Evolutionary conservation across 148 eudicot genomes (phyloP), one percentile per base, ranked within the genome.

Genomic region (Limonium bicolor): DNA sequence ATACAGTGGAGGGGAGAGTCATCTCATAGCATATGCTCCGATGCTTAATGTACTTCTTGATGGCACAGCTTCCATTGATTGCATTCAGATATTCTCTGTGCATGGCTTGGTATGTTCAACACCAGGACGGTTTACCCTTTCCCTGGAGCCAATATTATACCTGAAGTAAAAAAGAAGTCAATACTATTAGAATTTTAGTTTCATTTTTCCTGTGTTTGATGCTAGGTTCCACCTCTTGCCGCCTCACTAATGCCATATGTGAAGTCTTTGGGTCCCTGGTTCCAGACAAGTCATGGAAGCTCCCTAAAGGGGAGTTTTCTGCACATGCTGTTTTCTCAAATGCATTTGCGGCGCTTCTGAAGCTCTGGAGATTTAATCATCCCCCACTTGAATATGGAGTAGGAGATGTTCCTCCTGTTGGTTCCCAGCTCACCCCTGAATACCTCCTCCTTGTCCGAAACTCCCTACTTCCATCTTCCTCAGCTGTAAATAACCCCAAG

Each of bases 341-440:
- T 42, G 93, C 99, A 36, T 90, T 90, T 65, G 81, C 93, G 13
- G 85, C 79, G 44, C 87, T 90, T 39, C 60, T 90, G 35, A 90
- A 77, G 64, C 78, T 90, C 25, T 90, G 99, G 99, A 71, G 99
- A 54, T 90, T 90, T 52, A 85, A 80, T 54, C 84, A 78, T 34
- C 88, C 94, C 3, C 99, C 99, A 32, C 65, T 90, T 14, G 99
- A 90, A 31, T 68, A 73, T 50, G 79, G 87, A 25, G 78, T 81
- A 15, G 99, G 99, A 46, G 93, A 80, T 15, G 93, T 90, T 39
- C 99, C 99, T 16, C 99, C 95, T 13, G 95, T 90, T 4, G 99
- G 99, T 33, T 80, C 81, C 30, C 99, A 76, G 51, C 80, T 90
- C 20, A 84, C 99, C 36, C 99, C 99, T 0, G 99, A 84, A 51